Percentiles rank a stretch among this genome's conserved stretches.
phyloP scores from a whole-genome alignment of 306 rosid genomes.

The Spatholobus suberectus region DNA sequence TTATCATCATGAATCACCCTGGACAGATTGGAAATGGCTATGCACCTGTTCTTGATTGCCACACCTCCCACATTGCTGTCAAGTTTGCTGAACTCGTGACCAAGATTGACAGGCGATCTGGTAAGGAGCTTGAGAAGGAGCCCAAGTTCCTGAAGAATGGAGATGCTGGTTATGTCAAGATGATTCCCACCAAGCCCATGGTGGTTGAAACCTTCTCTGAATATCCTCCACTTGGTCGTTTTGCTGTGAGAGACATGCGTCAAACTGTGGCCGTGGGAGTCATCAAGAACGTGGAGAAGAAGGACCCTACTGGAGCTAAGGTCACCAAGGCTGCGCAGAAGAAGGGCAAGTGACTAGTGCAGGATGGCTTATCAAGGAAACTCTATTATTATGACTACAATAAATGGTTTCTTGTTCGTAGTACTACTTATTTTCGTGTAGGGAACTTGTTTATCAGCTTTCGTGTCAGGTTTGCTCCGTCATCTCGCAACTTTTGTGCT shows the following conservation, averaged over 20 bases:
- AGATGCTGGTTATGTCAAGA: constrained; percentile 84
- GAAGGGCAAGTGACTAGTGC: constrained; percentile 76
- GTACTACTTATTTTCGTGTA: not conserved
- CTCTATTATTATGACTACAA: not conserved
- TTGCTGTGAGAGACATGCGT: constrained; percentile 93
- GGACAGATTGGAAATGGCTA: constrained; percentile 93
- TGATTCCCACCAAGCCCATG: constrained; percentile 94
- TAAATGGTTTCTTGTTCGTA: constrained; percentile 35
- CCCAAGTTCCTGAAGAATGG: constrained; percentile 94
- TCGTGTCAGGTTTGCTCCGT: constrained; percentile 46
- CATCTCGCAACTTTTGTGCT: constrained; percentile 37
- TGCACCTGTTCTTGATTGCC: constrained; percentile 94
- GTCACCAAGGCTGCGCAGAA: constrained; percentile 79
- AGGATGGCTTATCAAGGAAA: not conserved
- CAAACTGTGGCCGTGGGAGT: constrained; percentile 97
- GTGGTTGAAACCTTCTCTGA: constrained; percentile 85
- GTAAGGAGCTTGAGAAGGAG: constrained; percentile 90
- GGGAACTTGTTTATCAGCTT: not conserved
- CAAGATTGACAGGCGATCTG: constrained; percentile 93
- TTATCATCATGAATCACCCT: constrained; percentile 94
- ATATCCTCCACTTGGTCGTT: constrained; percentile 92
- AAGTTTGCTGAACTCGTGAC: constrained; percentile 77
- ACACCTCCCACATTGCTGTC: constrained; percentile 89
- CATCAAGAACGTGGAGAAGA: constrained; percentile 89
- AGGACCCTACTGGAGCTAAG: constrained; percentile 80